Percentiles rank a stretch among this genome's conserved stretches.
These are phyloP conservation scores for Irpex rosettiformis DNA, from an alignment of 1,284 basidiomycete genomes.

Conservation along the genomic window DNA sequence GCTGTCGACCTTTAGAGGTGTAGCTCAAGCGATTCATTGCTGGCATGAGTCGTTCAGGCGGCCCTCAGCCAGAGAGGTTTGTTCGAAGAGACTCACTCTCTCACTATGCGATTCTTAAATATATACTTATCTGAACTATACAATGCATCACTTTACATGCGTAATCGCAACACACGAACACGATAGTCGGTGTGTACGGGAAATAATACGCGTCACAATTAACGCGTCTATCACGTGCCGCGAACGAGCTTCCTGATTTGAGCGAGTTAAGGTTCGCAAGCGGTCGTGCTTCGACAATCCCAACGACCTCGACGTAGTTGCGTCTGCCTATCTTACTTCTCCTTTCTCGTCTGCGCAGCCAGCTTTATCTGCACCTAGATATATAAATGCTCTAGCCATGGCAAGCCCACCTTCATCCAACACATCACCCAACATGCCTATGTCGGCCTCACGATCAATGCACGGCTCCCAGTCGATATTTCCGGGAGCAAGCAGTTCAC, in stretches of 20 bases:
- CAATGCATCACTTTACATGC: no score
- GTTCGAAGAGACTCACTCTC: no score
- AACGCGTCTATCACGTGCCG: slow-evolving; percentile 6
- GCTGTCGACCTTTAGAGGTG: no score
- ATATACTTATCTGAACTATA: no score
- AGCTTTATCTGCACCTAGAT: not conserved
- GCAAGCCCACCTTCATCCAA: slow-evolving; percentile 13
- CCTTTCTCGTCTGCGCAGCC: not conserved
- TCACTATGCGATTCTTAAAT: no score
- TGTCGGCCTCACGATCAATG: slow-evolving; percentile 24
- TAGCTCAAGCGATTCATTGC: no score
- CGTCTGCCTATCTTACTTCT: not conserved
- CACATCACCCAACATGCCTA: slow-evolving; percentile 12
- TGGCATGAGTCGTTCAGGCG: no score
- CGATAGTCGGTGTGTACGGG: no score
- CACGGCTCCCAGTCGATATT: slow-evolving; percentile 42
- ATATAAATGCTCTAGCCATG: slow-evolving; percentile 13
- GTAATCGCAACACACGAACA: no score
- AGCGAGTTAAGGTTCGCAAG: slow-evolving; percentile 6
- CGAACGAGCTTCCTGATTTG: slow-evolving; percentile 8
- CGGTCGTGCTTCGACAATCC: slow-evolving; percentile 4
- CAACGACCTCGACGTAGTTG: slow-evolving; percentile 2
- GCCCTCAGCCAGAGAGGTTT: no score
- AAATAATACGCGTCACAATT: no score
- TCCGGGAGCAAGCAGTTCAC: slow-evolving; percentile 49